Evolutionary conservation across 2,329 filamentous ascomycete species (phyloP), one percentile per base, ranked within the genome.

Genomic region (Byssothecium circinans): DNA sequence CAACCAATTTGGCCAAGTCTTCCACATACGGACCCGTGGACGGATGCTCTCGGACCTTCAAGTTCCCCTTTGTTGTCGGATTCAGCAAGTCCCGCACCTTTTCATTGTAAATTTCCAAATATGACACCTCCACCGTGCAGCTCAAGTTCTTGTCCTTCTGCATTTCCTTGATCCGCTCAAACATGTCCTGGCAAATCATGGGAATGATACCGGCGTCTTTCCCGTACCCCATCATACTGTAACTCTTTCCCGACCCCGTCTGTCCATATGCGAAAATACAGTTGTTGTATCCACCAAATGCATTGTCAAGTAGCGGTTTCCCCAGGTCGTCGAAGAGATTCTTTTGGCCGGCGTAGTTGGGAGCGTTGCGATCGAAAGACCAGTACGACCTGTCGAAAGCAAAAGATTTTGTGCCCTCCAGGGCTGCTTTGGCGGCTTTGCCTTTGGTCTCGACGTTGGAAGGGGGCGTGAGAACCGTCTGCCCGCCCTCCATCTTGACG

Each of bases 191-290:
- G 72, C 94, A 99, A 75, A 99, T 99, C 64, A 85, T 88, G 37
- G 95, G 94, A 53, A 97, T 97, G 55, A 99, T 94, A 71, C 94
- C 94, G 48, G 91, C 83, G 67, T 99, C 92, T 64, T 92, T 87
- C 44, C 94, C 94, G 74, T 97, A 99, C 40, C 94, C 94, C 94
- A 99, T 99, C 92, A 99, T 99, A 25, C 91, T 96, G 73, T 99
- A 99, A 14, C 91, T 96, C 76, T 99, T 99, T 74, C 94, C 94
- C 1, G 94, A 97, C 59, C 94, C 94, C 2, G 94, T 99, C 77
- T 99, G 94, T 15, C 94, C 94, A 69, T 99, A 99, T 12, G 94
- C 94, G 70, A 99, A 99, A 67, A 99, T 99, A 79, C 94, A 99
- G 73, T 97, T 99, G 79, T 99, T 97, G 78, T 97, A 99, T 36